phyloP scores from a whole-genome alignment of 2,329 filamentous ascomycete species.

The Colletotrichum acutatum region DNA sequence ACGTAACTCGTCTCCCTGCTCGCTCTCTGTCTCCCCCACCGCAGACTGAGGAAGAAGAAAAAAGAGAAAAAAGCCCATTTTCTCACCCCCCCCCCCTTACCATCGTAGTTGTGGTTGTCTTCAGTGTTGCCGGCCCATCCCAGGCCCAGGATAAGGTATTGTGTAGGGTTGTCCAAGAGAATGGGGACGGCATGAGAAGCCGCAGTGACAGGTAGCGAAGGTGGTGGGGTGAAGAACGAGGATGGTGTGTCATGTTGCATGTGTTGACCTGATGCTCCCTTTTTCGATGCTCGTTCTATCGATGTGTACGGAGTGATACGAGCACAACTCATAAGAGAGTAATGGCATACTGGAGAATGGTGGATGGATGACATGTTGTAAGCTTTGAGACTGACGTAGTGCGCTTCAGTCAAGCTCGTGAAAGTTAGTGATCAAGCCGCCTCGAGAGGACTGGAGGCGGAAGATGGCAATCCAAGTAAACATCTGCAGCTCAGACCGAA shows the following conservation, averaged over 20 bases:
- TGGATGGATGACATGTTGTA: not conserved
- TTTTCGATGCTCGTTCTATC: not conserved
- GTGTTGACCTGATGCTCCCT: not conserved
- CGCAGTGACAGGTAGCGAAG: slow-evolving; percentile 14
- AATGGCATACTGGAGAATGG: not conserved
- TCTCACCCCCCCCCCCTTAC: not conserved
- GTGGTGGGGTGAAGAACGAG: slow-evolving; percentile 4
- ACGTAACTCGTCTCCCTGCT: not conserved
- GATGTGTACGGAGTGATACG: not conserved
- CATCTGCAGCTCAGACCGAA: no score
- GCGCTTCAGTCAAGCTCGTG: not conserved
- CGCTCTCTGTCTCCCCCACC: not conserved
- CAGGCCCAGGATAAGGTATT: not conserved
- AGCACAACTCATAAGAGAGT: not conserved
- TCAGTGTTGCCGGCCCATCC: not conserved
- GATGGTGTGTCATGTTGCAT: slow-evolving; percentile 29
- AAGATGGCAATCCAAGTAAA: no score
- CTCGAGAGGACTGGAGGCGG: not conserved
- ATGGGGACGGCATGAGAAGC: slow-evolving; percentile 7
- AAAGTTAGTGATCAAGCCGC: not conserved
- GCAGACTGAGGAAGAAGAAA: not conserved
- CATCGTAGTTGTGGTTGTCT: not conserved
- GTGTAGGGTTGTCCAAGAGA: slow-evolving; percentile 1
- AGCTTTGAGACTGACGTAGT: slow-evolving; percentile 17
- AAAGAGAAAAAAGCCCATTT: not conserved